Evolutionary conservation across 2,329 filamentous ascomycete species (phyloP).

Genomic region (Dothistroma pini): DNA sequence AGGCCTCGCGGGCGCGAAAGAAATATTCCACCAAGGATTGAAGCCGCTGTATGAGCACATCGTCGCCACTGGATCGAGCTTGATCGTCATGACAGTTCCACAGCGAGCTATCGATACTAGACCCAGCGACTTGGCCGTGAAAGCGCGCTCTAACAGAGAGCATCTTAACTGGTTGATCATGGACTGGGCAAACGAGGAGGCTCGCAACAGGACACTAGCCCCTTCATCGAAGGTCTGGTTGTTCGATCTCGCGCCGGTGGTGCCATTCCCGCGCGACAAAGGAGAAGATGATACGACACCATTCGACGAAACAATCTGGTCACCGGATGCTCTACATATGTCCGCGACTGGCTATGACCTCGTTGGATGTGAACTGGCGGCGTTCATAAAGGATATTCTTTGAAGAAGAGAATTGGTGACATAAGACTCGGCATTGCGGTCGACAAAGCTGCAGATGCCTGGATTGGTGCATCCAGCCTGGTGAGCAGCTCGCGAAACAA

Average conservation of each 20-base stretch:
- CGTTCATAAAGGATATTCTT: background rate
- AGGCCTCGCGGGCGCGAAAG: background rate
- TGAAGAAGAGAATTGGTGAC: background rate
- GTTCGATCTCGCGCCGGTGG: background rate
- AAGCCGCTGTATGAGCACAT: background rate
- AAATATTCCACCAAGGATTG: background rate
- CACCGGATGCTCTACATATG: constrained; percentile 3
- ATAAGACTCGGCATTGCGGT: background rate
- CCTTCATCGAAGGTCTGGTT: background rate
- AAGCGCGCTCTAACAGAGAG: background rate
- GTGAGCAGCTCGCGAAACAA: too few relatives aligned
- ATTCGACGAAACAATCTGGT: background rate
- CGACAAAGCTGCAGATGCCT: too few relatives aligned
- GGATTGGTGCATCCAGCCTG: too few relatives aligned
- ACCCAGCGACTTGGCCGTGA: background rate
- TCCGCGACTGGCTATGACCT: background rate
- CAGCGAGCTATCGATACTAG: constrained; percentile 1
- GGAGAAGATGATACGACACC: background rate
- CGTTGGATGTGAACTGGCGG: background rate
- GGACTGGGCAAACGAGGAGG: background rate
- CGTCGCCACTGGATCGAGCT: background rate
- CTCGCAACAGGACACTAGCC: background rate
- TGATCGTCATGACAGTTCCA: constrained; percentile 3
- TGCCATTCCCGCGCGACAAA: background rate
- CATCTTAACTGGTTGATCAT: background rate